These are phyloP conservation scores for Margaritispora aquatica DNA, from an alignment of 495 filamentous ascomycete genomes.

Conservation along the genomic window DNA sequence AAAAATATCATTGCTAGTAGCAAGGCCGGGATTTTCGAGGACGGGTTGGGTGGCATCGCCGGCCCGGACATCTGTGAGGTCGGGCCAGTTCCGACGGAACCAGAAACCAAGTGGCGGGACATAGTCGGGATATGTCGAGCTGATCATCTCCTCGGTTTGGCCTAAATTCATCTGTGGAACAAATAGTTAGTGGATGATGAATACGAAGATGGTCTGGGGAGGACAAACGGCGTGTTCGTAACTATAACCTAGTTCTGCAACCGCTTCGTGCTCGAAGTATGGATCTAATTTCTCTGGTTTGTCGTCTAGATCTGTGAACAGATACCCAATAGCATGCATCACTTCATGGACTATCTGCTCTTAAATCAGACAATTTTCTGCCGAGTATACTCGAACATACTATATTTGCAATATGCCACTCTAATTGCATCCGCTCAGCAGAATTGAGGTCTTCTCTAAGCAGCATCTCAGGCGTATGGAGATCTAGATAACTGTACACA, in stretches of 20 bases:
- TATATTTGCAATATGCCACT: conserved; percentile 7
- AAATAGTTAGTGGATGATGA: not conserved
- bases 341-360: conserved; percentile 8
- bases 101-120: conserved; percentile 3
- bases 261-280: conserved; percentile 5
- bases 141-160: not conserved
- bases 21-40: not conserved
- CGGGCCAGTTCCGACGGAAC: not conserved
- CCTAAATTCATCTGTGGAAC: not conserved
- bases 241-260: conserved; percentile 6
- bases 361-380: not conserved
- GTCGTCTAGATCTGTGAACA: not conserved
- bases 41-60: not conserved
- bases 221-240: conserved; percentile 8
- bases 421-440: conserved; percentile 2
- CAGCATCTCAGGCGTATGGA: not conserved
- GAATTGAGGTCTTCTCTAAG: conserved; percentile 6
- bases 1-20: not conserved
- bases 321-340: conserved; percentile 6
- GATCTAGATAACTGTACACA: not conserved
- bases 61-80: not conserved
- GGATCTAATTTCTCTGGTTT: not conserved
- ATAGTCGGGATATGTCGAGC: not conserved
- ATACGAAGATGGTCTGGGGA: not conserved
- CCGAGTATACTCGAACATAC: not conserved